Base-by-base conservation (phyloP, 1,284 basidiomycete genomes). In the Leccinum solheimii region DNA sequence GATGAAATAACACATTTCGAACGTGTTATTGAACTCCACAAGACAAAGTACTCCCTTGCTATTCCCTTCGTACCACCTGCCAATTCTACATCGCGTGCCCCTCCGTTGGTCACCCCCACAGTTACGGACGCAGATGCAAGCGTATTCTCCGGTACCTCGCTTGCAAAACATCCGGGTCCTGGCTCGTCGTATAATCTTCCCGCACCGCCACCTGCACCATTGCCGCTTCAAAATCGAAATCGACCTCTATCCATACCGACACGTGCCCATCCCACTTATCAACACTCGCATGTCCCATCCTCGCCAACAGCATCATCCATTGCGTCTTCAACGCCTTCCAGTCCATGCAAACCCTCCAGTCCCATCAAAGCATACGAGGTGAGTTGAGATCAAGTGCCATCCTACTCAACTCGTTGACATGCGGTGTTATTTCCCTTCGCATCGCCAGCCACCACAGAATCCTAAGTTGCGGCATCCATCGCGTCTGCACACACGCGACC, bases 381-480 rank as follows among this genome's bases (percentile, higher is more conserved):
- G n/a, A 62, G 68, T 40, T 5, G 16, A 19, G 34, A n/a, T 7
- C n/a, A 48, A 49, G 19, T n/a, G 4, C 16, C 8, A 19, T n/a
- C 16, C 26, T 23, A 34, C 40, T 8, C 6, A 14, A 9, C 54
- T 34, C 14, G 8, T 56, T 49, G n/a, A 55, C 51, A 13, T 19
- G 10, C 19, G 19, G n/a, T n/a, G 36, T 34, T 7, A 0, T 21
- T 10, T 5, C 16, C 14, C 1, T n/a, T 51, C 34, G 26, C 57
- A 49, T 19, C 21, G 11, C 27, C 34, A 69, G 64, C 48, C 26
- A 5, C 32, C 53, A 40, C 14, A 10, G n/a, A 72, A 63, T 45
- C 43, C 76, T 1, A 82, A 81, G 64, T 77, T 91, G 36, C 85
- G 87, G 38, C 88, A 91, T 71, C 90, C 89, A 1, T 85, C 86